phyloP scores from a whole-genome alignment of 2,329 filamentous ascomycete genomes.

The Botrytis porri region DNA sequence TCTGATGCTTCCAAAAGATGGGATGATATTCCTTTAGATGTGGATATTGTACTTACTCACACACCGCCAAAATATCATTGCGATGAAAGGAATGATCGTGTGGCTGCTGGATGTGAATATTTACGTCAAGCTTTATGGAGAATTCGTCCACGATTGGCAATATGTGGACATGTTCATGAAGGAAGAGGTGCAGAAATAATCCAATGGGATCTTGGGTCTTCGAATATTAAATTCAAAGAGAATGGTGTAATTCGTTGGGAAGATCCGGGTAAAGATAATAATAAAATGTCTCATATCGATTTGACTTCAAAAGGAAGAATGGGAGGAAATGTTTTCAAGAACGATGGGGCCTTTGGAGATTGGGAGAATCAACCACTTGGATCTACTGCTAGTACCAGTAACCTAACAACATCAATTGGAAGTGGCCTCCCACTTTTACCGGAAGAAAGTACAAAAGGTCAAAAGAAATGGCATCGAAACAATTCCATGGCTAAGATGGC shows the following conservation, averaged over 20 bases:
- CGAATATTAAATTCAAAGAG: conserved; percentile 47
- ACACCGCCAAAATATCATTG: conserved; percentile 61
- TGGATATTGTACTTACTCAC: conserved; percentile 69
- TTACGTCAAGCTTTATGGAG: conserved; percentile 56
- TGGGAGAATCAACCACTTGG: background rate
- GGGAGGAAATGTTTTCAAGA: conserved; percentile 44
- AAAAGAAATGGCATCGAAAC: background rate
- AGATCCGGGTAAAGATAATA: conserved; percentile 55
- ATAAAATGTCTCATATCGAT: conserved; percentile 62
- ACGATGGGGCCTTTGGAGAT: conserved; percentile 41
- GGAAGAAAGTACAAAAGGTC: background rate
- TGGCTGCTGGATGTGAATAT: conserved; percentile 56
- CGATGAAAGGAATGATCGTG: conserved; percentile 47
- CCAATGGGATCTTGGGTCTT: conserved; percentile 51
- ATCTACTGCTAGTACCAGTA: background rate
- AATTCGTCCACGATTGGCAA: conserved; percentile 59
- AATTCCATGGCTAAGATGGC: conserved; percentile 15
- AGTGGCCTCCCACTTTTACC: background rate
- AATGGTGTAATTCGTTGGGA: conserved; percentile 49
- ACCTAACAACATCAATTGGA: background rate
- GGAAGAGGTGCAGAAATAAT: conserved; percentile 62
- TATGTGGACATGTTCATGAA: conserved; percentile 73
- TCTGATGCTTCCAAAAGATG: conserved; percentile 48
- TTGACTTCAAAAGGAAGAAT: conserved; percentile 46
- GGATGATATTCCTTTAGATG: conserved; percentile 57